These are phyloP conservation scores for Entomortierella beljakovae DNA, from an alignment of 192 early-diverging fungal species.

Conservation along the genomic window DNA sequence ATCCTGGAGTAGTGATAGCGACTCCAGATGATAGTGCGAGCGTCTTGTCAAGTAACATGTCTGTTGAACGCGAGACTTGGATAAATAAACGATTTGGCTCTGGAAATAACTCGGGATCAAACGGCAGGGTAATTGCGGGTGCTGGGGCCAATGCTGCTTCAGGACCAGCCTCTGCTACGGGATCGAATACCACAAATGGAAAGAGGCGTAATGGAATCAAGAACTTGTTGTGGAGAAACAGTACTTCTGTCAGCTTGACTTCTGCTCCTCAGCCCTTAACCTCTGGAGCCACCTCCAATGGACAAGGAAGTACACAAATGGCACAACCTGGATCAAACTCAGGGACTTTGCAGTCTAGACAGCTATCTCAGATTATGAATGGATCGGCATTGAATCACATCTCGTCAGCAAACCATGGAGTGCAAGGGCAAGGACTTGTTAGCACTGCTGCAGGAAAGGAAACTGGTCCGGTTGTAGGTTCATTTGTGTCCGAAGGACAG, in stretches of 20 bases:
- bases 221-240: constrained; percentile 38
- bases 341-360: background rate
- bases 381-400: constrained; percentile 1
- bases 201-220: constrained; percentile 38
- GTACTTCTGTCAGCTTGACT: constrained; percentile 38
- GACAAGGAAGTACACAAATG: background rate
- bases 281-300: background rate
- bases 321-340: constrained; percentile 3
- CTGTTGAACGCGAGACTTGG: constrained; percentile 49
- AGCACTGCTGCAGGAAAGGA: constrained; percentile 9
- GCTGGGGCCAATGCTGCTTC: background rate
- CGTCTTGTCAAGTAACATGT: constrained; percentile 48
- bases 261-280: background rate
- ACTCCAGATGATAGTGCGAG: constrained; percentile 39
- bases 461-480: background rate
- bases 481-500: constrained; percentile 3
- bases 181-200: background rate
- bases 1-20: background rate
- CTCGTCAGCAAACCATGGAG: background rate
- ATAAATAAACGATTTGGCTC: constrained; percentile 6
- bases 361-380: constrained; percentile 31
- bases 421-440: background rate
- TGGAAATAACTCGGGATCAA: background rate
- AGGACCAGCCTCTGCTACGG: constrained; percentile 2
- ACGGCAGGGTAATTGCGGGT: background rate